Evolutionary conservation across 1,284 basidiomycete genomes (phyloP).

Genomic region (Binderoboletus segoi): DNA sequence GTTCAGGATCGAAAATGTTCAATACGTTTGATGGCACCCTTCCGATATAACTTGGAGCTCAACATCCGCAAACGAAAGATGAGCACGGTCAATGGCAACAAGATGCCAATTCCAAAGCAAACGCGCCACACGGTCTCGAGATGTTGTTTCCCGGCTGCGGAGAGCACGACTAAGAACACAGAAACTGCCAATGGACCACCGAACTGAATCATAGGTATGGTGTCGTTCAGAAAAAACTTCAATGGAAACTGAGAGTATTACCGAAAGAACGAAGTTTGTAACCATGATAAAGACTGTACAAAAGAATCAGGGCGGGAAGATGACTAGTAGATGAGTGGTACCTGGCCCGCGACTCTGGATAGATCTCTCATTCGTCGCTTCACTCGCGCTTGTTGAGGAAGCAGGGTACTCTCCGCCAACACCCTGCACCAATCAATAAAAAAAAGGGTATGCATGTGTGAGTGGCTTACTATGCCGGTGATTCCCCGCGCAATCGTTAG

Average conservation of each 20-base stretch:
- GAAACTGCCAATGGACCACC: constrained; percentile 72
- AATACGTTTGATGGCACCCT: constrained; percentile 64
- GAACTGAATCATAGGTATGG: constrained; percentile 42
- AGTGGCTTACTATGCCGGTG: constrained; percentile 61
- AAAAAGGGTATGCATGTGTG: neutral
- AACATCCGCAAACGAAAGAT: constrained; percentile 74
- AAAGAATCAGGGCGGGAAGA: constrained; percentile 3
- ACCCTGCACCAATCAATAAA: constrained; percentile 42
- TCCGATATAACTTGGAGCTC: constrained; percentile 65
- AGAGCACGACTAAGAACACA: constrained; percentile 74
- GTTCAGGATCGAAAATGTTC: neutral
- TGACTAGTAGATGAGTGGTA: constrained; percentile 25
- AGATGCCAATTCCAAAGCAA: constrained; percentile 71
- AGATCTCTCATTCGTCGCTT: constrained; percentile 75
- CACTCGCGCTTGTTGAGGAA: constrained; percentile 65
- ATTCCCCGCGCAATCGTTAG: constrained; percentile 73
- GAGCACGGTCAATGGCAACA: constrained; percentile 72
- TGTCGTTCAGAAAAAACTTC: constrained; percentile 12
- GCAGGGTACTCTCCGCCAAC: constrained; percentile 82
- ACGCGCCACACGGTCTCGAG: constrained; percentile 76
- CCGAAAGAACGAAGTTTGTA: constrained; percentile 68
- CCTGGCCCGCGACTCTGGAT: constrained; percentile 63
- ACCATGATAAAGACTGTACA: constrained; percentile 68
- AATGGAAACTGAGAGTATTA: constrained; percentile 25
- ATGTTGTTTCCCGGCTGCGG: constrained; percentile 63